A percentile compares a stretch with the other conserved stretches of the same genome.
These are phyloP conservation scores for Pulicaria dysenterica DNA, from an alignment of 129 eudicot genomes.

Conservation along the genomic window DNA sequence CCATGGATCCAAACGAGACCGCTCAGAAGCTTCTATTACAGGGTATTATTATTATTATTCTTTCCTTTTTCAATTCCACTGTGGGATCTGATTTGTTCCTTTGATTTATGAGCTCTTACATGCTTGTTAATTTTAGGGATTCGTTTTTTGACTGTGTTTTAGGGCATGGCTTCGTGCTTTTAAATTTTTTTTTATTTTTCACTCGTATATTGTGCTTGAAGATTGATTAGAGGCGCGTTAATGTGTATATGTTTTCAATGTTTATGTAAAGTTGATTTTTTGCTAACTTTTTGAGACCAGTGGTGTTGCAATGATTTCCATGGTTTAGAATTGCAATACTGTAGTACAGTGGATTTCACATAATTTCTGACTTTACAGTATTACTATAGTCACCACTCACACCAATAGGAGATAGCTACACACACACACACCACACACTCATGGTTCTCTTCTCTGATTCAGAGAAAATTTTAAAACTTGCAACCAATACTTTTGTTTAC, in stretches of 20 bases:
- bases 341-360: background rate
- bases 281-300: background rate
- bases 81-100: slow-evolving; percentile 21
- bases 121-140: slow-evolving; percentile 27
- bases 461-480: no score
- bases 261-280: background rate
- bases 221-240: background rate
- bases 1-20: slow-evolving; percentile 97
- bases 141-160: slow-evolving; percentile 20
- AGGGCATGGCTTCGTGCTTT: slow-evolving; percentile 2
- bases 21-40: slow-evolving; percentile 72
- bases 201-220: background rate
- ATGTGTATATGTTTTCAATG: no score
- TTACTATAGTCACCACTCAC: no score
- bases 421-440: no score
- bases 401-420: no score
- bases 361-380: background rate
- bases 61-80: background rate
- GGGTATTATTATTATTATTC: slow-evolving; percentile 44
- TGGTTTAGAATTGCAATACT: background rate
- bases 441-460: no score
- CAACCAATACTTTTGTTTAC: no score
- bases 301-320: background rate
- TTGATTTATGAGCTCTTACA: background rate
- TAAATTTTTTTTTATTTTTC: no score